Evolutionary conservation across 768 basidiomycete species (phyloP).

Genomic region (Suillus ampliporus): DNA sequence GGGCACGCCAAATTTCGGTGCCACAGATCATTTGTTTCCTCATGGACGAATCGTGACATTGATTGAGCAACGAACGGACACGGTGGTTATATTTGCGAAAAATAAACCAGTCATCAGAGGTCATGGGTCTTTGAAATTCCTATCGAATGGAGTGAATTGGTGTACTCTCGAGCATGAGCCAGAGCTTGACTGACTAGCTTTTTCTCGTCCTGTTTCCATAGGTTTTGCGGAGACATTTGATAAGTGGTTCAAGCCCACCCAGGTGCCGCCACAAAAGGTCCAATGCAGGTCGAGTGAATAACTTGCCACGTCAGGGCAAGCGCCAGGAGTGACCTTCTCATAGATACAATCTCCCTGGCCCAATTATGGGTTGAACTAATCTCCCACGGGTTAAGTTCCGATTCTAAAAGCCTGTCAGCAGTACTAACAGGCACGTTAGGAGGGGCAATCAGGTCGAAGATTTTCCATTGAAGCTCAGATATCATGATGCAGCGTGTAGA

Average conservation of each 20-base stretch:
- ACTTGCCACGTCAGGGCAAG: conserved; percentile 8
- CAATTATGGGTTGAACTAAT: too few relatives aligned
- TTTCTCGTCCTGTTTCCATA: not conserved
- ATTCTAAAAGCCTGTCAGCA: too few relatives aligned
- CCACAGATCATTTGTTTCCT: not conserved
- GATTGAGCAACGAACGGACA: conserved; percentile 20
- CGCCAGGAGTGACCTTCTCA: not conserved
- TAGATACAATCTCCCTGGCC: too few relatives aligned
- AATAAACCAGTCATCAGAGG: not conserved
- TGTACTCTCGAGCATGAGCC: not conserved
- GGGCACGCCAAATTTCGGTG: not conserved
- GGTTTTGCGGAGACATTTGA: not conserved
- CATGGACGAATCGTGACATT: too few relatives aligned
- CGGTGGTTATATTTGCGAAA: not conserved
- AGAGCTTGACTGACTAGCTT: not conserved
- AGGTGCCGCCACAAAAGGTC: conserved; percentile 3
- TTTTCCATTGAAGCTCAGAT: not conserved
- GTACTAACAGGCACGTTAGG: too few relatives aligned
- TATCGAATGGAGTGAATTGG: not conserved
- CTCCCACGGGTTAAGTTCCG: too few relatives aligned
- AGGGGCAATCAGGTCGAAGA: not conserved
- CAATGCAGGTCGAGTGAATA: not conserved
- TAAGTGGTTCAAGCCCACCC: not conserved
- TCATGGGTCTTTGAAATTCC: conserved; percentile 4
- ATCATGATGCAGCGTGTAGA: not conserved